Evolutionary conservation across 1,284 basidiomycete genomes (phyloP).

Genomic region (Pisolithus thermaeus): DNA sequence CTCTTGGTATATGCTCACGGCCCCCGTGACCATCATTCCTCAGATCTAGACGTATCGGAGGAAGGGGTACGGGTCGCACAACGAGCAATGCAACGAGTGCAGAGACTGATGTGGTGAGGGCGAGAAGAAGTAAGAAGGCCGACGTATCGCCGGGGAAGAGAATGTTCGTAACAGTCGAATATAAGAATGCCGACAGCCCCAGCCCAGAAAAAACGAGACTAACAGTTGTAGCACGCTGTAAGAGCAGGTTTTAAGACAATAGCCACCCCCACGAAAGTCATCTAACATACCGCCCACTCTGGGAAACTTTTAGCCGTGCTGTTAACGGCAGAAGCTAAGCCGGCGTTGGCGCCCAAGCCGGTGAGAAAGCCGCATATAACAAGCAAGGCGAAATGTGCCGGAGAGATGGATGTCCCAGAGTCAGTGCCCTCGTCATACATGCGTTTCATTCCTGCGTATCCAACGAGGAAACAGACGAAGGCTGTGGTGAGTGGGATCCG

Average conservation of each 20-base stretch:
- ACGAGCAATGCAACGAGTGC: conserved; percentile 64
- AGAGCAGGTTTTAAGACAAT: background rate
- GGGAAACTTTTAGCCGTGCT: conserved; percentile 64
- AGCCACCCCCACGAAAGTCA: background rate
- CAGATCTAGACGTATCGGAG: conserved; percentile 18
- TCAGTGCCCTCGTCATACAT: conserved; percentile 37
- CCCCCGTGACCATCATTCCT: background rate
- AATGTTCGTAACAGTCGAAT: conserved; percentile 61
- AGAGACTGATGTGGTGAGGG: conserved; percentile 63
- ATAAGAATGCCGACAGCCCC: conserved; percentile 78
- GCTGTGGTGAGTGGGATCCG: conserved; percentile 38
- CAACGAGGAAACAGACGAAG: conserved; percentile 46
- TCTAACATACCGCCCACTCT: conserved; percentile 37
- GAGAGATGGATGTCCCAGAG: background rate
- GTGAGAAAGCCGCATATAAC: conserved; percentile 51
- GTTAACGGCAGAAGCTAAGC: conserved; percentile 51
- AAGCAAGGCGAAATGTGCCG: conserved; percentile 34
- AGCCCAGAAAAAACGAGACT: conserved; percentile 81
- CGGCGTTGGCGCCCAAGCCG: conserved; percentile 58
- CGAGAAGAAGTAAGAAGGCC: conserved; percentile 61
- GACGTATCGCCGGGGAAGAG: conserved; percentile 69
- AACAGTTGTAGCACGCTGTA: conserved; percentile 63
- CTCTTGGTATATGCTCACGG: conserved; percentile 11
- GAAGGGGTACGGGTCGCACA: conserved; percentile 54
- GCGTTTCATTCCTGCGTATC: conserved; percentile 58